phyloP scores from a whole-genome alignment of 2,329 filamentous ascomycete genomes.

The Xylariaceae sp. region DNA sequence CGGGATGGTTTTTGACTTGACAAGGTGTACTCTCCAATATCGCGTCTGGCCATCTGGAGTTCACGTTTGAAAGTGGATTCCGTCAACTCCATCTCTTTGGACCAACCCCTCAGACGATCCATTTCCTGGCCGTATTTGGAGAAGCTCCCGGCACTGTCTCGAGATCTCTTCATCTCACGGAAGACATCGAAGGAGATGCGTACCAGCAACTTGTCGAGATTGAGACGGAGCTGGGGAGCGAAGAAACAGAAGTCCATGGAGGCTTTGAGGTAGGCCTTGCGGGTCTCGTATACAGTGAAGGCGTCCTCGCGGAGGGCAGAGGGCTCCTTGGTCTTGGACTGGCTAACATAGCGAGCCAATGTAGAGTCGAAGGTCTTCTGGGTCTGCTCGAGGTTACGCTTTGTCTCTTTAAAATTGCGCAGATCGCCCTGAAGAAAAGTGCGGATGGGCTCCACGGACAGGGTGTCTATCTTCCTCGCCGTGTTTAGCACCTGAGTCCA shows the following conservation, averaged over 20 bases:
- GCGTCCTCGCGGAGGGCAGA: slow-evolving; percentile 91
- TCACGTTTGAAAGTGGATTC: slow-evolving; percentile 81
- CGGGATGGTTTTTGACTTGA: slow-evolving; percentile 73
- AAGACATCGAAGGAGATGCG: slow-evolving; percentile 82
- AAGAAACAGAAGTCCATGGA: slow-evolving; percentile 91
- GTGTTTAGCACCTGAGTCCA: slow-evolving; percentile 74
- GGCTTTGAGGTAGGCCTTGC: slow-evolving; percentile 85
- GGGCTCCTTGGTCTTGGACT: slow-evolving; percentile 91
- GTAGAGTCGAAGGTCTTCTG: slow-evolving; percentile 84
- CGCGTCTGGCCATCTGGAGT: slow-evolving; percentile 72
- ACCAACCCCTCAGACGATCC: slow-evolving; percentile 89
- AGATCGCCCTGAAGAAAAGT: slow-evolving; percentile 77
- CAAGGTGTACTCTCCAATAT: slow-evolving; percentile 77
- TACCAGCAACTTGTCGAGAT: slow-evolving; percentile 83
- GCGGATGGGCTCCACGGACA: slow-evolving; percentile 79
- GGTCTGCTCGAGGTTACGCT: slow-evolving; percentile 70
- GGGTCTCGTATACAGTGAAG: slow-evolving; percentile 89
- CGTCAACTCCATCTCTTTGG: slow-evolving; percentile 88
- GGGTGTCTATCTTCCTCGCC: slow-evolving; percentile 73
- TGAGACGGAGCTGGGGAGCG: slow-evolving; percentile 79
- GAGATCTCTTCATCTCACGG: slow-evolving; percentile 74
- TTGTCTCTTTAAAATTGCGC: slow-evolving; percentile 80
- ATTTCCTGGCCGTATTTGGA: slow-evolving; percentile 74
- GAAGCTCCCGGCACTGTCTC: slow-evolving; percentile 64
- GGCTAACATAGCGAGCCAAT: slow-evolving; percentile 75